Percentiles rank a stretch among this genome's conserved stretches.
Conservation (phyloP, 2,329 filamentous ascomycete species). For the Cercospora janseana region DNA sequence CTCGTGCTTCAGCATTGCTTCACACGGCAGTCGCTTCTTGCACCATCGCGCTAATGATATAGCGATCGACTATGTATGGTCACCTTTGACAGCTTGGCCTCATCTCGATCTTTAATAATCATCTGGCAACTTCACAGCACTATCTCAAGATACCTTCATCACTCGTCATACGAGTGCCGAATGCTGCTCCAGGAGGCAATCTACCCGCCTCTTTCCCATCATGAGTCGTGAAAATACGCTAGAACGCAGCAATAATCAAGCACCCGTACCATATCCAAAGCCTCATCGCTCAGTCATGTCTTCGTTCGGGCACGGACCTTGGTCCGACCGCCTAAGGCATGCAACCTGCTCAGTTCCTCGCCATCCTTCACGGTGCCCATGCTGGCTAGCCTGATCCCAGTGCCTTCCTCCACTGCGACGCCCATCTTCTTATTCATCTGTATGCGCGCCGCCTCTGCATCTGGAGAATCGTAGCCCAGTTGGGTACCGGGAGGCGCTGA, state of each 20-base stretch:
- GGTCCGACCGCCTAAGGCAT: constrained; percentile 10
- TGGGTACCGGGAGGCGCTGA: constrained; percentile 35
- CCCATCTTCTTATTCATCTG: constrained; percentile 38
- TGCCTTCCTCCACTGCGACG: constrained; percentile 27
- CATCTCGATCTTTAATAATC: too few species aligned
- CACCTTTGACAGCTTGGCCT: too few species aligned
- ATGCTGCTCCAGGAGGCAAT: too few species aligned
- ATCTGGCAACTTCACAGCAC: too few species aligned
- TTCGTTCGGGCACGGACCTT: constrained; percentile 9
- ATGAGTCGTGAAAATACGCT: too few species aligned
- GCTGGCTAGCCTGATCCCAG: constrained; percentile 30
- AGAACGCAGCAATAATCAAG: constrained; percentile 5
- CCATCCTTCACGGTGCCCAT: constrained; percentile 36
- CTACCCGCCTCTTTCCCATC: too few species aligned
- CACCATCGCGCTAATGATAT: too few species aligned
- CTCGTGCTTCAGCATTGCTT: too few species aligned
- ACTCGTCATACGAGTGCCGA: too few species aligned
- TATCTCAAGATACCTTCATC: too few species aligned
- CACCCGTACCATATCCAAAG: not conserved
- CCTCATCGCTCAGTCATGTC: constrained; percentile 3
- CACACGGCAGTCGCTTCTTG: too few species aligned
- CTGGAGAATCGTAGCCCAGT: constrained; percentile 38
- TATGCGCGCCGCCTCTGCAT: constrained; percentile 33
- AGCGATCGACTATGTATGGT: too few species aligned
- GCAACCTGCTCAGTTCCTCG: constrained; percentile 12